Conservation (phyloP, 2,329 filamentous ascomycete species). For the Cladosporium sp. region DNA sequence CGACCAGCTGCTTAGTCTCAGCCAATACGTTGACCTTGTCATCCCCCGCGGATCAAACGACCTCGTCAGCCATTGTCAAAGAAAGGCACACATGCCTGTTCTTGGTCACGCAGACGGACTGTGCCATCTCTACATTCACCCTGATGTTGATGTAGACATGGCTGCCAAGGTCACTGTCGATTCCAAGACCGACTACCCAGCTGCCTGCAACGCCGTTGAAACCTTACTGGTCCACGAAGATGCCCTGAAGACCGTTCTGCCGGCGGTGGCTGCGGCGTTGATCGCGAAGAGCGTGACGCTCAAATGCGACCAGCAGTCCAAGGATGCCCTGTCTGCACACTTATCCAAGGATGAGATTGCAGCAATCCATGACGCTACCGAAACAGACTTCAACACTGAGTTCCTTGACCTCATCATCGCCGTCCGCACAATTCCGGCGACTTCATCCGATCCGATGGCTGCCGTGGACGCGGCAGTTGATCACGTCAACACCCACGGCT, state of each 20-base stretch:
- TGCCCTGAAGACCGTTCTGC: constrained; percentile 67
- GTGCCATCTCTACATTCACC: constrained; percentile 82
- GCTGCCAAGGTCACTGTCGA: constrained; percentile 79
- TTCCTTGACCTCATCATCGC: constrained; percentile 83
- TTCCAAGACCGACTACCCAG: constrained; percentile 91
- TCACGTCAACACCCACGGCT: constrained; percentile 91
- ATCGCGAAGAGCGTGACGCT: constrained; percentile 75
- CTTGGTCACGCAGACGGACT: constrained; percentile 94
- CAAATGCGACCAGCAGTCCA: constrained; percentile 72
- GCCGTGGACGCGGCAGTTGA: constrained; percentile 68
- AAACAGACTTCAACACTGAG: constrained; percentile 81
- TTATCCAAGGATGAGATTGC: constrained; percentile 45
- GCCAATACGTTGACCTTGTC: constrained; percentile 88
- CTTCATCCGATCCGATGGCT: constrained; percentile 22
- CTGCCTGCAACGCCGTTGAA: constrained; percentile 93
- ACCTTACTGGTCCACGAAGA: constrained; percentile 80
- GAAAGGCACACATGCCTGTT: constrained; percentile 88
- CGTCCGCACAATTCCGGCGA: constrained; percentile 69
- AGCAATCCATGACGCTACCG: constrained; percentile 63
- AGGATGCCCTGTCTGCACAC: constrained; percentile 58
- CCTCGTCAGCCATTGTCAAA: constrained; percentile 85
- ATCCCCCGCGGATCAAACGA: constrained; percentile 91
- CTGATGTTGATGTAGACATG: constrained; percentile 70
- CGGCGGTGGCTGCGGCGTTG: constrained; percentile 71
- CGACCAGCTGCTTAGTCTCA: constrained; percentile 79